Percentiles rank a stretch among this genome's conserved stretches.
These are phyloP conservation scores for Daldinia decipiens DNA, from an alignment of 495 filamentous ascomycete genomes.

Conservation along the genomic window DNA sequence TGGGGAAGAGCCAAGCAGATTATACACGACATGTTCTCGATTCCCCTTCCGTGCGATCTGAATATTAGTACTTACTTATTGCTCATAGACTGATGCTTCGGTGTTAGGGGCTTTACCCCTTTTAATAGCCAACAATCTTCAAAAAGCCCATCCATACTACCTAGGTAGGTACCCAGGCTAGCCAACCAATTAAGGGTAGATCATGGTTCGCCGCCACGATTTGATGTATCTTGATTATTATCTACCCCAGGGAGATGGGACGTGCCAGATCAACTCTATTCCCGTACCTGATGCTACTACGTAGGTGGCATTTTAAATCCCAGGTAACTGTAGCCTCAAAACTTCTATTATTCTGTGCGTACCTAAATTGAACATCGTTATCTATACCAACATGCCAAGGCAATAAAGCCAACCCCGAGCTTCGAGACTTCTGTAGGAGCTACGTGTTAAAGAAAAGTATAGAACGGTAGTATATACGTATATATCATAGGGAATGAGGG, in stretches of 20 bases:
- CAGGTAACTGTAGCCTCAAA: conserved; percentile 25
- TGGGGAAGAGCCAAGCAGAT: conserved; percentile 18
- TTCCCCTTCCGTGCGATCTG: background rate
- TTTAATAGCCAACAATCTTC: conserved; percentile 1
- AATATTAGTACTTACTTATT: background rate
- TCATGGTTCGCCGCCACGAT: background rate
- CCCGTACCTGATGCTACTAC: conserved; percentile 18
- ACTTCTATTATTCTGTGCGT: conserved; percentile 18
- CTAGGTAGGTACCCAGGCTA: too few species aligned
- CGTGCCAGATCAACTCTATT: conserved; percentile 16
- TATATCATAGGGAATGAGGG: background rate
- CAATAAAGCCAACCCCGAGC: conserved; percentile 43
- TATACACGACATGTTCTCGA: conserved; percentile 3
- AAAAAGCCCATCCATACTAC: background rate
- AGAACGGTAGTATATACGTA: background rate
- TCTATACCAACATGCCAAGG: conserved; percentile 38
- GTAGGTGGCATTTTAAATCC: conserved; percentile 22
- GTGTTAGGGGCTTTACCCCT: background rate
- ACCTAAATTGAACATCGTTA: conserved; percentile 41
- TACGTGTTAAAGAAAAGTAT: background rate
- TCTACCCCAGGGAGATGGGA: conserved; percentile 24
- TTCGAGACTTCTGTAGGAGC: conserved; percentile 15
- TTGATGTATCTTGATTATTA: conserved; percentile 11
- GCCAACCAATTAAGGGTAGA: background rate
- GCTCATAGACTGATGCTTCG: background rate